A percentile compares a stretch with the other conserved stretches of the same genome.
phyloP scores from a whole-genome alignment of 2,329 filamentous ascomycete genomes.

The Colletotrichum australisinense region DNA sequence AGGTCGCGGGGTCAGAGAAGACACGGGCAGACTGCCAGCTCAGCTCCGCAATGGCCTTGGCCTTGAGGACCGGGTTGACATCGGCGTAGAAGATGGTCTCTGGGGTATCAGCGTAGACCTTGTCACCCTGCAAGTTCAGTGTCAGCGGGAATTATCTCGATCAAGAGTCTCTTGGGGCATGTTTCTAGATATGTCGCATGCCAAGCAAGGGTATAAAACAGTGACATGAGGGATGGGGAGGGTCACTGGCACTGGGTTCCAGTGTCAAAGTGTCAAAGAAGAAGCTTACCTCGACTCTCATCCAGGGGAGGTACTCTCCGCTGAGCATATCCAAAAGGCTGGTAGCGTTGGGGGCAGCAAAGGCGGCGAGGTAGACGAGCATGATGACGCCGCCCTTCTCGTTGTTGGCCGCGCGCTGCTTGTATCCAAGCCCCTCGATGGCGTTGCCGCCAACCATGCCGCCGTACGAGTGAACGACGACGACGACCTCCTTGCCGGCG shows the following conservation, averaged over 20 bases:
- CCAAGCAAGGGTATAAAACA: conserved; percentile 4
- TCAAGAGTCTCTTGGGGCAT: neutral
- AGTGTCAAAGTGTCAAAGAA: neutral
- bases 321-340: conserved; percentile 41
- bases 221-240: conserved; percentile 18
- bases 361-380: conserved; percentile 48
- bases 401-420: conserved; percentile 44
- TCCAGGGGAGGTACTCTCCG: conserved; percentile 41
- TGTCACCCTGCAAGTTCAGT: conserved; percentile 25
- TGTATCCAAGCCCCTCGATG: conserved; percentile 47
- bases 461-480: conserved; percentile 57
- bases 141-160: neutral
- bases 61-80: conserved; percentile 27
- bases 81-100: conserved; percentile 42
- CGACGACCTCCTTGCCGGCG: conserved; percentile 51
- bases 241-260: neutral
- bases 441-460: conserved; percentile 53
- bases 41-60: conserved; percentile 34
- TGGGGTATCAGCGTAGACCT: conserved; percentile 23
- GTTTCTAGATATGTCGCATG: neutral
- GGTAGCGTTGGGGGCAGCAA: conserved; percentile 42
- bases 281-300: conserved; percentile 39
- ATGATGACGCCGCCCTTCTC: conserved; percentile 51
- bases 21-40: conserved; percentile 23
- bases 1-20: conserved; percentile 39